Evolutionary conservation across 2,329 filamentous ascomycete species (phyloP).

Genomic region (Calonectria fujianensis): DNA sequence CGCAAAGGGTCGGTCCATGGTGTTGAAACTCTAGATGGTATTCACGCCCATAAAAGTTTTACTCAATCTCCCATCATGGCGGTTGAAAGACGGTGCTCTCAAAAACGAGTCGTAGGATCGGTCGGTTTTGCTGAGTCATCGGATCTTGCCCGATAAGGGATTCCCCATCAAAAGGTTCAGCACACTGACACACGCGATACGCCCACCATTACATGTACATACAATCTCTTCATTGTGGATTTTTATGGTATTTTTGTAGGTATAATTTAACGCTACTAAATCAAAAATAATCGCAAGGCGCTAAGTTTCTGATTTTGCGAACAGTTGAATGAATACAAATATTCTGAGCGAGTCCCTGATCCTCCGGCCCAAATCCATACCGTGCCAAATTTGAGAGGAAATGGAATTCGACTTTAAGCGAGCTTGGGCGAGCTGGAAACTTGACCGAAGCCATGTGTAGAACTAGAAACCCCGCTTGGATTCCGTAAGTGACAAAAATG

Average conservation of each 20-base stretch:
- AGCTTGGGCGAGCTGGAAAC: neutral
- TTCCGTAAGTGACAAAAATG: neutral
- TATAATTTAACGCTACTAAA: neutral
- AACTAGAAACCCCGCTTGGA: neutral
- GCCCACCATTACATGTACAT: neutral
- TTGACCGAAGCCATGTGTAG: neutral
- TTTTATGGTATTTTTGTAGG: too few relatives aligned
- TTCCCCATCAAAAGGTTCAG: neutral
- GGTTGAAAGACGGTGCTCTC: neutral
- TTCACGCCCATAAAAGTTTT: neutral
- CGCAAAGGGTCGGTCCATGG: conserved; percentile 1
- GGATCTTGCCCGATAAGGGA: neutral
- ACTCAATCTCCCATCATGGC: neutral
- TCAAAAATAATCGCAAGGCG: neutral
- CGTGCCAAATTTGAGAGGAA: neutral
- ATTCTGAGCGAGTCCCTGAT: neutral
- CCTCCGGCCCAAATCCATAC: neutral
- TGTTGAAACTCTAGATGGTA: neutral
- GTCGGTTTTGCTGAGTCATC: conserved; percentile 6
- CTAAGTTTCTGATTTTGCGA: neutral
- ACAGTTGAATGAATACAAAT: neutral
- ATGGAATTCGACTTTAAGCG: neutral
- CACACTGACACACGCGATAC: neutral
- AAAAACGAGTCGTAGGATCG: neutral
- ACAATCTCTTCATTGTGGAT: neutral